Evolutionary conservation across 225 moss, liverwort and hornwort species (phyloP), one percentile per base, ranked within the genome.

Genomic region (Pseudoscleropodium purum): DNA sequence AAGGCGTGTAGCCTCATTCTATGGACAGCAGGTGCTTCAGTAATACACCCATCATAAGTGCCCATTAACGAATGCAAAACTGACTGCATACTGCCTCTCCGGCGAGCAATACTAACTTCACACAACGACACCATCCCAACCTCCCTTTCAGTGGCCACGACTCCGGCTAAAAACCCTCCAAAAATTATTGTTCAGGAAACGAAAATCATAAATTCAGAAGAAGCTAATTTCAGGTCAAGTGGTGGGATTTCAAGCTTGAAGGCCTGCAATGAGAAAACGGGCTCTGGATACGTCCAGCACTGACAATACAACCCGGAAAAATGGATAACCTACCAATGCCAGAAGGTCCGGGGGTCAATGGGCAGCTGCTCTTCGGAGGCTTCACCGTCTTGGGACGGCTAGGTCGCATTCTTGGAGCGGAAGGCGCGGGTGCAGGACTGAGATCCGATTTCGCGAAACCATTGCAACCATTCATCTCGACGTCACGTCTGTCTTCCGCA

Each of bases 381-480:
- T 95, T 94, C 84, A 85, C 92, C 43, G 92, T 84, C 93, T 97
- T 97, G 10, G 96, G 92, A 39, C 97, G 94, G 87, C 92, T 94
- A 2, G 95, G 94, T 87, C 94, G 91, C 89, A 93, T 91, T 85
- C 95, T 91, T 45, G 94, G 92, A 63, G 91, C 95, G 37, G 94
- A 66, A 39, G 95, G 93, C 47, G 93, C 91, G 25, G 92, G 93
- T 5, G 91, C 86, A 68, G 94, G 93, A 89, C 93, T 95, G 16
- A 87, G 73, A 87, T 95, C 96, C 20, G 93, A 91, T 85, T 93
- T 95, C 78, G 84, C 77, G 39, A 91, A 90, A 5, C 95, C 93
- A 91, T 95, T 95, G 95, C 94, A 94, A 66, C 94, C 95, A 83
- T 86, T 94, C 92, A 94, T 92, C 91, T 96, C 96, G 77, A 93